These are phyloP conservation scores for Euphorbia neoarborescens DNA, from an alignment of 441 rosid species.

Conservation along the genomic window DNA sequence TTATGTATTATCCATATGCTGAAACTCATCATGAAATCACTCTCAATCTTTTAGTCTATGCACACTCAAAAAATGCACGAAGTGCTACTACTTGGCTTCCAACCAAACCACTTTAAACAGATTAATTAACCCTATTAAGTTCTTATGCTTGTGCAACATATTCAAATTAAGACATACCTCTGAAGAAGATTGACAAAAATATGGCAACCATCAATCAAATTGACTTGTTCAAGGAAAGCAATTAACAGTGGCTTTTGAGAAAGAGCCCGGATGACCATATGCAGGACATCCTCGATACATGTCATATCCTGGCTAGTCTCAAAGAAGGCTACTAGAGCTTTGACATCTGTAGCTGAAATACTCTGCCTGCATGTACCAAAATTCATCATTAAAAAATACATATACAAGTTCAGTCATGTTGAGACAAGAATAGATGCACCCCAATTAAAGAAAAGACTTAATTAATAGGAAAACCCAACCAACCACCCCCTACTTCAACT, in stretches of 20 bases:
- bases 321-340: constrained; percentile 70
- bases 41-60: not conserved
- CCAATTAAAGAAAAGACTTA: not conserved
- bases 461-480: not conserved
- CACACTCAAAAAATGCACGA: not conserved
- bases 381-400: constrained; percentile 5
- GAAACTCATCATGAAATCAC: not conserved
- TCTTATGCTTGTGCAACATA: not conserved
- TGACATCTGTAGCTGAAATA: constrained; percentile 60
- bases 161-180: constrained; percentile 41
- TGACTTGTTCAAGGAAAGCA: constrained; percentile 86
- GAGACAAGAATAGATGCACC: not conserved
- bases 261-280: constrained; percentile 87
- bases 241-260: constrained; percentile 67
- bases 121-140: not conserved
- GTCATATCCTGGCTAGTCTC: constrained; percentile 89
- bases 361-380: constrained; percentile 56
- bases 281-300: constrained; percentile 90
- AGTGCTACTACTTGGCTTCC: not conserved
- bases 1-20: not conserved
- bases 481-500: not conserved
- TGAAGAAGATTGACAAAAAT: constrained; percentile 88
- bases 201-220: constrained; percentile 73
- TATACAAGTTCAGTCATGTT: not conserved
- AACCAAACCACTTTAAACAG: not conserved